Percentiles rank a stretch among this genome's conserved stretches.
Conservation (phyloP, 1,284 basidiomycete species). For the Ganoderma meredithae region DNA sequence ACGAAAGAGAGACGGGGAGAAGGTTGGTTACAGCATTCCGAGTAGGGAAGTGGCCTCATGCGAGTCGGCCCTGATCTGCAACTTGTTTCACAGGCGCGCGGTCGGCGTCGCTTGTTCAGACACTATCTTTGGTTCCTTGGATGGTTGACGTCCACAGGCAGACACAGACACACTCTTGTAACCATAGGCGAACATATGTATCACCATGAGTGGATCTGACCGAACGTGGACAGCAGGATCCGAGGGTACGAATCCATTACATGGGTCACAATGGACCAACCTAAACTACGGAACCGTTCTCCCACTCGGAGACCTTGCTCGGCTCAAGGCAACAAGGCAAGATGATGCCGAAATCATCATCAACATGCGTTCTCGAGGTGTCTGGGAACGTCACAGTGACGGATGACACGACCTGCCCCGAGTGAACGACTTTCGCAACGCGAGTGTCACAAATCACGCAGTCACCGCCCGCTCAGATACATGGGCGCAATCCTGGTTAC, state of each 20-base stretch:
- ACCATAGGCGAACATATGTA: neutral
- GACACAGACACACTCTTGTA: neutral
- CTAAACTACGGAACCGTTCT: neutral
- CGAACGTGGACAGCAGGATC: neutral
- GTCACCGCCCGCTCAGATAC: slow-evolving; percentile 32
- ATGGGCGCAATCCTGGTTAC: slow-evolving; percentile 31
- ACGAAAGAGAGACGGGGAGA: neutral
- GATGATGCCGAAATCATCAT: neutral
- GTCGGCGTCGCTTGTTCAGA: slow-evolving; percentile 1
- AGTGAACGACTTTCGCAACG: neutral
- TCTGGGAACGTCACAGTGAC: neutral
- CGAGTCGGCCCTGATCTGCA: neutral
- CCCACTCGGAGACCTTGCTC: neutral
- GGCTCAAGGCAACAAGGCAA: neutral
- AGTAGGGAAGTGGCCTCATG: neutral
- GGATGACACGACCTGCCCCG: neutral
- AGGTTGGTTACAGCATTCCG: neutral
- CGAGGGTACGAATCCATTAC: neutral
- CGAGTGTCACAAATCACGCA: slow-evolving; percentile 7
- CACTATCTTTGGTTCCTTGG: neutral
- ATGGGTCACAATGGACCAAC: neutral
- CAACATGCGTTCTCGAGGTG: neutral
- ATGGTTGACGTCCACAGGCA: neutral
- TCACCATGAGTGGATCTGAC: neutral
- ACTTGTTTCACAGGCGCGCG: slow-evolving; percentile 7